phyloP scores from a whole-genome alignment of 108 stramenopile species.

The Skeletonema marinoi region DNA sequence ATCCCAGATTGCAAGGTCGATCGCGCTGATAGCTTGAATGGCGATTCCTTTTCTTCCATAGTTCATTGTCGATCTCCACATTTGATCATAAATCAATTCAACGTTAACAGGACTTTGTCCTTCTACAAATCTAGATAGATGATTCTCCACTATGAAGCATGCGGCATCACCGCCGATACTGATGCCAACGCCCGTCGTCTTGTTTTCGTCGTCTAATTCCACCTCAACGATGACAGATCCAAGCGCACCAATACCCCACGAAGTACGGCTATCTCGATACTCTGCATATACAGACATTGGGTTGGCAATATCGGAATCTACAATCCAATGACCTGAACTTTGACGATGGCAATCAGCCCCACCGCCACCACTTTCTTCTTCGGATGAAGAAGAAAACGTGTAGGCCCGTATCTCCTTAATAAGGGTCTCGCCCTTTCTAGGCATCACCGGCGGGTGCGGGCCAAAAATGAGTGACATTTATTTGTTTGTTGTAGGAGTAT shows the following conservation, averaged over 20 bases:
- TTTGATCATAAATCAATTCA: slow-evolving; percentile 78
- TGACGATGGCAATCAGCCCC: slow-evolving; percentile 71
- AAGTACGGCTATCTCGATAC: slow-evolving; percentile 54
- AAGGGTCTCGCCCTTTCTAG: neutral
- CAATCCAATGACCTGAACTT: slow-evolving; percentile 65
- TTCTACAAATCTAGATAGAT: slow-evolving; percentile 59
- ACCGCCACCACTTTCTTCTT: slow-evolving; percentile 58
- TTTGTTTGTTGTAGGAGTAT: neutral
- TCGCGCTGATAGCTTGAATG: slow-evolving; percentile 61
- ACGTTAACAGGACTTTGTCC: slow-evolving; percentile 64
- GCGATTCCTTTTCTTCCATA: slow-evolving; percentile 71
- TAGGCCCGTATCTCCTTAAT: slow-evolving; percentile 29
- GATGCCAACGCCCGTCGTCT: slow-evolving; percentile 56
- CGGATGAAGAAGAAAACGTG: slow-evolving; percentile 48
- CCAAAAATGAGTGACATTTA: slow-evolving; percentile 40
- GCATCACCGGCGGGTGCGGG: slow-evolving; percentile 28
- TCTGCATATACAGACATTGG: slow-evolving; percentile 59
- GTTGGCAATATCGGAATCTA: slow-evolving; percentile 62
- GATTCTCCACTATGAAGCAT: slow-evolving; percentile 64
- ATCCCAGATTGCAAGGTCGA: slow-evolving; percentile 76
- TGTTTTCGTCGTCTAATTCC: slow-evolving; percentile 45
- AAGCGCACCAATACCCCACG: slow-evolving; percentile 70
- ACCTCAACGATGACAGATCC: slow-evolving; percentile 68
- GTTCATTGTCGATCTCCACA: slow-evolving; percentile 64
- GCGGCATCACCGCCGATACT: slow-evolving; percentile 71